Percentiles rank a stretch among this genome's conserved stretches.
These are phyloP conservation scores for Spizellomyces punctatus DNA, from an alignment of 192 early-diverging fungal genomes.

Conservation along the genomic window DNA sequence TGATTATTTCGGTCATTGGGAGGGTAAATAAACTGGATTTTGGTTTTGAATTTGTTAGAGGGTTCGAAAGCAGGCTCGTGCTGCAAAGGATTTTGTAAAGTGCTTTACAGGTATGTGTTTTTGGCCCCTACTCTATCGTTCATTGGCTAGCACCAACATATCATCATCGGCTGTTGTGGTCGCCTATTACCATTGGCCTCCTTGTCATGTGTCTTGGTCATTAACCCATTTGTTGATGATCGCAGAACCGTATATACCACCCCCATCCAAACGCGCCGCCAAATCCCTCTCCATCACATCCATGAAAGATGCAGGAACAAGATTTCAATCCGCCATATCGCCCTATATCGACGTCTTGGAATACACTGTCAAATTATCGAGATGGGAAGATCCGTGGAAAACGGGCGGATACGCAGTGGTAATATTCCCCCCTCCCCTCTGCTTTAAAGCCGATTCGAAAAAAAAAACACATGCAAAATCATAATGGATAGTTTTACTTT, in stretches of 20 bases:
- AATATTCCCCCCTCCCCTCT: neutral
- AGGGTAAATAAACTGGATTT: too few species aligned
- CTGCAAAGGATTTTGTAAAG: constrained; percentile 14
- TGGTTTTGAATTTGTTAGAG: neutral
- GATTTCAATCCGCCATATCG: constrained; percentile 17
- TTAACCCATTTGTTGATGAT: too few species aligned
- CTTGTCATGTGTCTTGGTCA: too few species aligned
- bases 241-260: constrained; percentile 12
- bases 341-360: constrained; percentile 25
- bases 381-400: constrained; percentile 26
- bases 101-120: constrained; percentile 1
- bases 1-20: too few species aligned
- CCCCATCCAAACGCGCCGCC: neutral
- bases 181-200: too few species aligned
- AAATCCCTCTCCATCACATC: constrained; percentile 8
- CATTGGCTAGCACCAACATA: too few species aligned
- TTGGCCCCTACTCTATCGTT: too few species aligned
- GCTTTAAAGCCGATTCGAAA: neutral
- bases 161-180: too few species aligned
- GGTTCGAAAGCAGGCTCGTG: constrained; percentile 1
- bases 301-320: constrained; percentile 12
- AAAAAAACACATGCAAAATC: neutral
- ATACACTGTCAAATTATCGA: neutral
- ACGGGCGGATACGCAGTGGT: constrained; percentile 6
- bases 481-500: neutral